Evolutionary conservation across 768 basidiomycete species (phyloP), one percentile per base, ranked within the genome.

Genomic region (Gyrodon lividus): DNA sequence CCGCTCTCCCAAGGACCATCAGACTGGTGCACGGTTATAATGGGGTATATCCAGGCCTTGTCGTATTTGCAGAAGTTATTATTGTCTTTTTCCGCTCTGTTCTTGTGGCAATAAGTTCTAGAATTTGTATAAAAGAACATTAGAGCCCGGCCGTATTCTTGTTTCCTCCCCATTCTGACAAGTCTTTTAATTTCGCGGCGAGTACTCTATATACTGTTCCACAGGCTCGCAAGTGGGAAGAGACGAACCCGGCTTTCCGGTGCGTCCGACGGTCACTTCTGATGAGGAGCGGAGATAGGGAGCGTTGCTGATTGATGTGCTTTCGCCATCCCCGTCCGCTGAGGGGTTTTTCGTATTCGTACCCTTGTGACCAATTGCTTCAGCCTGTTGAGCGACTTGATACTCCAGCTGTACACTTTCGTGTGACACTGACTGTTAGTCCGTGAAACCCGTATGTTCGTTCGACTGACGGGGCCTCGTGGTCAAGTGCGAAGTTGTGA

Each of bases 71-170:
- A 43, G 51, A 53, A 5, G 28, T 26, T 41, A 23, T 45, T 34
- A 24, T 48, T 43, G 30, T 49, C 44, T 33, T 12, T 53, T 16
- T 4, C 41, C 42, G 30, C 45, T 35, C 55, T 51, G 43, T 53
- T 51, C 59, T 50, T 54, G 59, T 55, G 56, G 56, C 56, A 48
- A 57, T 57, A 61, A 55, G 37, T 53, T 54, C 47, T 49, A 43
- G 13, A 41, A 44, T 55, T 49, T 38, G 34, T 33, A 33, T 7
- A 55, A 56, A 46, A 35, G 14, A 14, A 41, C 23, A 50, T 49
- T 40, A 42, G 16, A 37, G 35, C 10, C 5, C 12, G 3, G n/a
- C 13, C 34, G 13, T 35, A 35, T 35, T 35, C 6, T n/a, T 35
- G 34, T 35, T n/a, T 3, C 6, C 13, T 35, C 34, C 34, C 34